phyloP scores from a whole-genome alignment of 2,329 filamentous ascomycete species.

The Aspergillus carbonarius region DNA sequence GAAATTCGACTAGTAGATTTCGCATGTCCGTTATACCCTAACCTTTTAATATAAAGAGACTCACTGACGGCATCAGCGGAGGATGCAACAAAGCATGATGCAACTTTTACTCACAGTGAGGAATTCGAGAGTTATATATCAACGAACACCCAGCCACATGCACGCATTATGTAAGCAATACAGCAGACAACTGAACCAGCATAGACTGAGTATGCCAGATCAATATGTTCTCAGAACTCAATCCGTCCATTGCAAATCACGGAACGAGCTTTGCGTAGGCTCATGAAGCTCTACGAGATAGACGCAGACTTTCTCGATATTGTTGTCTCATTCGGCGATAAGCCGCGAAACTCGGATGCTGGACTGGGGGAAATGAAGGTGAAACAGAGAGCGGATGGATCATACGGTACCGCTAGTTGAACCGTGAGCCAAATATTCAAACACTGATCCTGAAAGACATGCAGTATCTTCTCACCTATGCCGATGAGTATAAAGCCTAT shows the following conservation, averaged over 20 bases:
- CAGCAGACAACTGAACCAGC: too few relatives aligned
- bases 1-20: conserved; percentile 3
- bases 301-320: conserved; percentile 14
- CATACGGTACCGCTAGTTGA: conserved; percentile 7
- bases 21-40: not conserved
- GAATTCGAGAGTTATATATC: conserved; percentile 15
- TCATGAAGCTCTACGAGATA: conserved; percentile 16
- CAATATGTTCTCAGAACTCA: conserved; percentile 15
- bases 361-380: conserved; percentile 19
- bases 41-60: too few relatives aligned
- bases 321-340: conserved; percentile 20
- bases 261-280: conserved; percentile 8
- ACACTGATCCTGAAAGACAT: conserved; percentile 11
- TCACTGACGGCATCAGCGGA: not conserved
- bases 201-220: conserved; percentile 1
- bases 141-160: conserved; percentile 3
- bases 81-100: not conserved
- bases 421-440: not conserved
- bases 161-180: conserved; percentile 13
- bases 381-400: conserved; percentile 10
- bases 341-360: conserved; percentile 19
- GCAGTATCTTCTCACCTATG: conserved; percentile 18
- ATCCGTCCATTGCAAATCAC: conserved; percentile 18
- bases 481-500: conserved; percentile 2
- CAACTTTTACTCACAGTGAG: conserved; percentile 10